Base-by-base conservation (phyloP, 176 grass and related monocot genomes). In the Juncus inflexus region DNA sequence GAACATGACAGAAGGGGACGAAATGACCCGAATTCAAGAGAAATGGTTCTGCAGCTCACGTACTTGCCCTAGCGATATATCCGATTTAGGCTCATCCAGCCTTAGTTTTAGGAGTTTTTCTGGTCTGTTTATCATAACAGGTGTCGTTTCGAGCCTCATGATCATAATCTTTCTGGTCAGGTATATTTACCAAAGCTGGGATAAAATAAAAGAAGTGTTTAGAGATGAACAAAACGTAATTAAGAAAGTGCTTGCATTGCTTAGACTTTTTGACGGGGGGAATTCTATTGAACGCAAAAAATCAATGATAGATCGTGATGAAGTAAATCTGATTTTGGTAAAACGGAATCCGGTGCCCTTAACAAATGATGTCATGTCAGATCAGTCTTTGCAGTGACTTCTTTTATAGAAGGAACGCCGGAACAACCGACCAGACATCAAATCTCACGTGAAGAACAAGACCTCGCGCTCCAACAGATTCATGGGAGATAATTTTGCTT, bases 101-200 rank as follows among this genome's bases (percentile, higher is more conserved):
- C 70, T 82, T 47, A 77, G 51, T 3, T 60, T 87, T 7, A 50
- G 50, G 35, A 82, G 64, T 15, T 92, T 92, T n/a, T 63, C 73
- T 0, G 89, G 81, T n/a, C 75, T 87, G 45, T 87, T 92, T 49
- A 56, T 85, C 47, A 74, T 74, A 51, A 87, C 78, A 2, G 84
- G 78, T 8, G 39, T 42, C 4, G 52, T 87, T 0, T 94, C 74
- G 11, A 49, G 37, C 42, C 65, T 84, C 12, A 78, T 81, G 61
- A n/a, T 91, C 7, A 2, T 90, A 14, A 74, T 90, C 15, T 70
- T 9, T 70, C 12, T 58, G 6, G 67, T 5, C 55, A 70, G 37
- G 57, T 70, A 45, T 42, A 70, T 70, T 14, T 58, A 12, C 53
- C 6, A 0, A 58, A 8, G 57, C 19, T 70, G 67, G 67, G n/a